A percentile compares a stretch with the other conserved stretches of the same genome.
Evolutionary conservation across 106 monocot genomes (phyloP).

Genomic region (Acorus gramineus): DNA sequence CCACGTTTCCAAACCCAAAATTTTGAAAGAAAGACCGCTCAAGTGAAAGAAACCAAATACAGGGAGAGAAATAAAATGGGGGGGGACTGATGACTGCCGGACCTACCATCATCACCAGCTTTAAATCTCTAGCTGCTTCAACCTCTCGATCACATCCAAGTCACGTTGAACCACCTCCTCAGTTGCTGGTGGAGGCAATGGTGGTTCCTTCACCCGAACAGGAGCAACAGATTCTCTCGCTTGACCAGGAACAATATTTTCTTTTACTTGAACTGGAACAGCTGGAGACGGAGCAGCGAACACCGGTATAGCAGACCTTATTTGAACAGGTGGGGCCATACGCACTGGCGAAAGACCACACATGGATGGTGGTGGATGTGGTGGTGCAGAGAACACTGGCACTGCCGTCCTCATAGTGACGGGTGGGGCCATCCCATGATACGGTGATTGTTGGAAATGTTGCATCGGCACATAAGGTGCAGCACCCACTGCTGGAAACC

Average conservation of each 20-base stretch:
- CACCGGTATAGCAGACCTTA: constrained; percentile 14
- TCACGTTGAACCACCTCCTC: no score
- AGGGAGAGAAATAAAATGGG: no score
- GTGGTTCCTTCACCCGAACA: no score
- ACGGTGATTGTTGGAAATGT: constrained; percentile 13
- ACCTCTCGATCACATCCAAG: no score
- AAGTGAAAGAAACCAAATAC: no score
- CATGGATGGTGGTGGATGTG: not conserved
- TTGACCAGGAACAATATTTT: constrained; percentile 16
- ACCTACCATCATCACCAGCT: no score
- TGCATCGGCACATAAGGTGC: constrained; percentile 3
- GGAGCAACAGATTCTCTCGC: constrained; percentile 11
- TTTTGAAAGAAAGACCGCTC: no score
- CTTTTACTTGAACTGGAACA: constrained; percentile 25
- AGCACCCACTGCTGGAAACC: not conserved
- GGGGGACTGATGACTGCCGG: no score
- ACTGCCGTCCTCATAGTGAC: constrained; percentile 33
- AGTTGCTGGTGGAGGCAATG: no score
- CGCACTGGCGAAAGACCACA: not conserved
- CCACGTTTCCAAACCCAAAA: no score
- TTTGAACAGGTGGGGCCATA: constrained; percentile 14
- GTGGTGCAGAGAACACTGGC: constrained; percentile 30
- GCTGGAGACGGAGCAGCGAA: constrained; percentile 7
- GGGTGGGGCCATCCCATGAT: constrained; percentile 37
- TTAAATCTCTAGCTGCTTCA: no score